These are phyloP conservation scores for Candida sakaeoensis DNA, from an alignment of 805 yeast genomes.

Conservation along the genomic window DNA sequence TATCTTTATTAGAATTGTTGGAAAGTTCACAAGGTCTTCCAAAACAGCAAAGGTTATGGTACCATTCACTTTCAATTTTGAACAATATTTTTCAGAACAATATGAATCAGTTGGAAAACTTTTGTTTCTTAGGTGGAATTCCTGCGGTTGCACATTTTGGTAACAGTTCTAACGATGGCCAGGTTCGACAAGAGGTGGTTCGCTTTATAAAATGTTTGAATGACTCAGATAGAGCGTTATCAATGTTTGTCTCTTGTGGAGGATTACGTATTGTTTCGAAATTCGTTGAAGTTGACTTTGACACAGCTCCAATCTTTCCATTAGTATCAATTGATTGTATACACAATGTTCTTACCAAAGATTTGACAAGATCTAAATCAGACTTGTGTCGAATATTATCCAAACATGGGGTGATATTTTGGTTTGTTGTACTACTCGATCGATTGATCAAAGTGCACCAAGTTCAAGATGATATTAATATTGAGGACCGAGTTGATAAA, in stretches of 20 bases:
- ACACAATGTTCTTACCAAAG: conserved; percentile 30
- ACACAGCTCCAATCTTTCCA: conserved; percentile 34
- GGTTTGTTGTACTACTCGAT: conserved; percentile 39
- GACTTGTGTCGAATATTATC: conserved; percentile 40
- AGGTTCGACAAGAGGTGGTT: conserved; percentile 34
- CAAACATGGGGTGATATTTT: conserved; percentile 39
- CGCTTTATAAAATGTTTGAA: conserved; percentile 29
- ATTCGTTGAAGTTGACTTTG: conserved; percentile 46
- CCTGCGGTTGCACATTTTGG: conserved; percentile 39
- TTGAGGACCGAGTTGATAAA: conserved; percentile 20
- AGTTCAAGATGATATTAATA: not conserved
- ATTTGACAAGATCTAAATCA: conserved; percentile 37
- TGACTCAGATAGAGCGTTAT: conserved; percentile 32
- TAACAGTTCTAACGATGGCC: conserved; percentile 24
- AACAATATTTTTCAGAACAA: conserved; percentile 30
- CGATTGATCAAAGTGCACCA: conserved; percentile 22
- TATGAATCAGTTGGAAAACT: conserved; percentile 34
- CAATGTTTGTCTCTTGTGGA: conserved; percentile 44
- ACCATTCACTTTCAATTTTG: conserved; percentile 30
- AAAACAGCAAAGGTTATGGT: conserved; percentile 31
- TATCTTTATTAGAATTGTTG: conserved; percentile 35
- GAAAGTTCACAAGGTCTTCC: conserved; percentile 34
- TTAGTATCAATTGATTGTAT: conserved; percentile 35
- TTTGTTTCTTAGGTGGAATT: conserved; percentile 42
- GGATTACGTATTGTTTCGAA: conserved; percentile 42